Evolutionary conservation across 2,329 filamentous ascomycete species (phyloP).

Genomic region (Paraconiothyrium brasiliense): DNA sequence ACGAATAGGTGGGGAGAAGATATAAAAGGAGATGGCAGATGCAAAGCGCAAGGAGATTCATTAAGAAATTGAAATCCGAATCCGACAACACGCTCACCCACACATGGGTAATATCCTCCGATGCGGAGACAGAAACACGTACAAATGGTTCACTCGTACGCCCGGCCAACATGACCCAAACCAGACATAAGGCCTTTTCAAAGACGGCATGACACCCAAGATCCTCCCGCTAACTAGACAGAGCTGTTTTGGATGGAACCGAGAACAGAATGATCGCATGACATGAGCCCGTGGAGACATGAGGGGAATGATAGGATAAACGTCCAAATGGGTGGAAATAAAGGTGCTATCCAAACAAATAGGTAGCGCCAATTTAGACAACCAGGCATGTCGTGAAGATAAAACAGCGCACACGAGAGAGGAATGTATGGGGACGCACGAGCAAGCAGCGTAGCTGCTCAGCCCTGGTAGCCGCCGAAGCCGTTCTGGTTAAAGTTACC

Average conservation of each 20-base stretch:
- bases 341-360: conserved; percentile 44
- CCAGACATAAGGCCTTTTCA: conserved; percentile 17
- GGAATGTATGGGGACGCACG: conserved; percentile 24
- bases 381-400: conserved; percentile 46
- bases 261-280: conserved; percentile 29
- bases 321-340: conserved; percentile 33
- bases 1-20: conserved; percentile 9
- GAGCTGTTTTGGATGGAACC: conserved; percentile 36
- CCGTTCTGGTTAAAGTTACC: conserved; percentile 62
- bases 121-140: conserved; percentile 30
- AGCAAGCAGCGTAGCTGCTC: conserved; percentile 33
- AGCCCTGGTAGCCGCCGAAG: conserved; percentile 69
- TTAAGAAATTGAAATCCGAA: conserved; percentile 27
- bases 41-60: conserved; percentile 36
- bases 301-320: conserved; percentile 43
- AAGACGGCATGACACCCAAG: conserved; percentile 24
- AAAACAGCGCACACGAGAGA: conserved; percentile 41
- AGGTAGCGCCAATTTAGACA: conserved; percentile 43
- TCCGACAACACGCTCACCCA: conserved; percentile 27
- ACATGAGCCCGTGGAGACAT: conserved; percentile 42
- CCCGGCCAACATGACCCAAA: conserved; percentile 27
- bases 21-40: conserved; percentile 7
- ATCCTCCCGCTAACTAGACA: conserved; percentile 29
- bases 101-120: conserved; percentile 22
- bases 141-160: conserved; percentile 32